Evolutionary conservation across 1,284 basidiomycete genomes (phyloP), one percentile per base, ranked within the genome.

Genomic region (Psilocybe mexicana): DNA sequence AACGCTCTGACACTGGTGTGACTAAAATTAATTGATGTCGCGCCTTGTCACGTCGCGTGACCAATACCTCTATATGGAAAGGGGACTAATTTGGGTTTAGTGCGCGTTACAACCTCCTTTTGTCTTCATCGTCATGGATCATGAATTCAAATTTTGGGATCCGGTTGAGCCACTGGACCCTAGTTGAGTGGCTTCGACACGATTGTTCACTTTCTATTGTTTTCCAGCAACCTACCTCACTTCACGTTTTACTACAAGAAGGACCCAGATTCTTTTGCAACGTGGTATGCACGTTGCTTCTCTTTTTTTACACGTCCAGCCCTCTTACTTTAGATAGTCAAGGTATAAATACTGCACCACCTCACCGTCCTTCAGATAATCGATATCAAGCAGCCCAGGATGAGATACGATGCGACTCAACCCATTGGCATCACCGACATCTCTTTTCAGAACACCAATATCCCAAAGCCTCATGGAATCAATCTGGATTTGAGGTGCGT

Each of bases 401-500:
- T 56, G 49, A 46, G 55, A 45, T 46, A 45, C 48, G 49, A 35
- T 26, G 50, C 55, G 11, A 26, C 44, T 12, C 43, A 28, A 33
- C 24, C 26, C 25, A 4, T 44, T 12, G 18, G 18, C 18, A 18
- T 18, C 18, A 18, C 33, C 50, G 47, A 33, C 26, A 23, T 24
- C 26, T 33, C 30, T 33, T 6, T 45, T 6, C 10, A 40, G 50
- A 25, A 25, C 24, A 38, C 24, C 18, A 28, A 48, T 7, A 30
- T 26, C 1, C 1, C 14, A 3, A 46, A 46, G 44, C 35, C 49
- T 3, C n/a, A 57, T 2, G 50, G 42, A 43, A 53, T 58, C 8
- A 48, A 51, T 25, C 28, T 58, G 40, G 56, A 58, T 44, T 44
- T 58, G 45, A 58, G 51, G 56, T 58, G 26, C 23, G 40, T 23